Percentiles rank a stretch among this genome's conserved stretches.
Evolutionary conservation across 2,329 filamentous ascomycete species (phyloP).

Genomic region (Trichophyton mentagrophytes): DNA sequence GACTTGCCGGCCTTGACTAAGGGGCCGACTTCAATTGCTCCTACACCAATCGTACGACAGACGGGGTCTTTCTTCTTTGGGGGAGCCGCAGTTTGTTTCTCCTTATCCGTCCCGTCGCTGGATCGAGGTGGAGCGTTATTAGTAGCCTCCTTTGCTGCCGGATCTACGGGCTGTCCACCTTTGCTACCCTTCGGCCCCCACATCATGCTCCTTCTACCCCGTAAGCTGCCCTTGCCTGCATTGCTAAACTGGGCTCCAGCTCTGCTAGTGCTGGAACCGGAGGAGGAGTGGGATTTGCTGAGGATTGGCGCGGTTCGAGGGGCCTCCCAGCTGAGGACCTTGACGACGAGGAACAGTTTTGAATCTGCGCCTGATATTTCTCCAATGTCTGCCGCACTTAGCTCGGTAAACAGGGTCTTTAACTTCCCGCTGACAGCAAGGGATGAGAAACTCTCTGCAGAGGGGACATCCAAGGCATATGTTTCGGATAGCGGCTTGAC

Average conservation of each 20-base stretch:
- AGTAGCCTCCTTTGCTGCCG: slow-evolving; percentile 17
- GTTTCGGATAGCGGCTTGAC: slow-evolving; percentile 65
- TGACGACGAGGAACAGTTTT: slow-evolving; percentile 72
- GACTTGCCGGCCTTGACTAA: slow-evolving; percentile 61
- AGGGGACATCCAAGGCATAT: slow-evolving; percentile 64
- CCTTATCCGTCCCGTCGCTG: slow-evolving; percentile 18
- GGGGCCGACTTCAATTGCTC: slow-evolving; percentile 61
- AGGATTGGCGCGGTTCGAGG: slow-evolving; percentile 18
- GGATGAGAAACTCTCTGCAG: slow-evolving; percentile 57
- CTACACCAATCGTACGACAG: slow-evolving; percentile 61
- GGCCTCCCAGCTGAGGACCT: slow-evolving; percentile 52
- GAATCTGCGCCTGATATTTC: slow-evolving; percentile 49
- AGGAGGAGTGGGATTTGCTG: slow-evolving; percentile 22
- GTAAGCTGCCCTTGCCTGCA: slow-evolving; percentile 26
- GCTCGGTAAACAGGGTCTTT: slow-evolving; percentile 76
- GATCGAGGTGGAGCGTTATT: slow-evolving; percentile 22
- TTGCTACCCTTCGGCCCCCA: slow-evolving; percentile 28
- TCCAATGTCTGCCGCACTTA: slow-evolving; percentile 64
- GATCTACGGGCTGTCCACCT: slow-evolving; percentile 20
- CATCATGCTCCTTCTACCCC: slow-evolving; percentile 34
- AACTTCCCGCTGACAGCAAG: slow-evolving; percentile 54
- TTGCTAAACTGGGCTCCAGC: slow-evolving; percentile 19
- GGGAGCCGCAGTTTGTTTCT: slow-evolving; percentile 18
- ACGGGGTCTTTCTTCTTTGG: slow-evolving; percentile 31
- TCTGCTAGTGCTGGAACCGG: slow-evolving; percentile 23